Evolutionary conservation across 768 basidiomycete genomes (phyloP).

Genomic region (Rhodocollybia butyracea): DNA sequence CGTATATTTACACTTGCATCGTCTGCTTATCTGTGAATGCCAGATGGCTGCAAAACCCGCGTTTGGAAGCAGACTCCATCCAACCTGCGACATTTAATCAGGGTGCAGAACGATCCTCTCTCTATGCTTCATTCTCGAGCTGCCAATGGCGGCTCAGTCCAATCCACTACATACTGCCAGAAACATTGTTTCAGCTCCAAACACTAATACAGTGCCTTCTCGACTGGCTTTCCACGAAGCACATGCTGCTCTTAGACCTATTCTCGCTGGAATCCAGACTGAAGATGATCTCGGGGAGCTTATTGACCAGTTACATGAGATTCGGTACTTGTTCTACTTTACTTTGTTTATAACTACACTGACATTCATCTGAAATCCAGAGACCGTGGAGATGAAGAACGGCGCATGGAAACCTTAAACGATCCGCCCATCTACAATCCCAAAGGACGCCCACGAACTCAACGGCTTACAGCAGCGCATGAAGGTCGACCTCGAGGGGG

Average conservation of each 20-base stretch:
- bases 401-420: neutral
- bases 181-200: constrained; percentile 9
- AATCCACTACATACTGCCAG: constrained; percentile 5
- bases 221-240: constrained; percentile 20
- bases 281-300: constrained; percentile 23
- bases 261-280: constrained; percentile 21
- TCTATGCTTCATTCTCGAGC: neutral
- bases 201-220: constrained; percentile 19
- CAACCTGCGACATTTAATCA: constrained; percentile 8
- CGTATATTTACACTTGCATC: neutral
- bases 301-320: constrained; percentile 12
- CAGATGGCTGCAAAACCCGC: constrained; percentile 21
- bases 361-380: neutral
- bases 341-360: neutral
- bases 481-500: neutral
- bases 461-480: neutral
- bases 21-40: neutral
- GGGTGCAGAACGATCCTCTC: neutral
- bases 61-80: constrained; percentile 5
- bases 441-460: neutral
- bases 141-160: neutral
- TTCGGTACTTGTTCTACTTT: constrained; percentile 11
- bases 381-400: neutral
- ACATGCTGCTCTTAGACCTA: constrained; percentile 20
- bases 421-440: neutral